Percentiles rank a stretch among this genome's conserved stretches.
Conservation (phyloP, 2,329 filamentous ascomycete species). For the Trichoderma asperellum region DNA sequence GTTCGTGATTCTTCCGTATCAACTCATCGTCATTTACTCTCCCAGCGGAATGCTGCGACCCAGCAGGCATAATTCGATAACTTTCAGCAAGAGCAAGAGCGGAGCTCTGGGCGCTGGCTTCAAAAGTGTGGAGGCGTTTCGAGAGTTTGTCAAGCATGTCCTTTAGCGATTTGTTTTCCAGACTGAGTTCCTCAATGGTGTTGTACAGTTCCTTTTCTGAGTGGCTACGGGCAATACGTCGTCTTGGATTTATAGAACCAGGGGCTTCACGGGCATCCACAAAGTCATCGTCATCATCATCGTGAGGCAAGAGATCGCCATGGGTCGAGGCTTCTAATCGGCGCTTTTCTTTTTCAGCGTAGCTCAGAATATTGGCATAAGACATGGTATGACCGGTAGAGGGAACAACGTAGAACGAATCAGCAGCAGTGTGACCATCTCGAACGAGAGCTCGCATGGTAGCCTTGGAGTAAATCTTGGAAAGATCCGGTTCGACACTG, state of each 20-base stretch:
- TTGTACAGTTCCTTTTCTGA: constrained; percentile 59
- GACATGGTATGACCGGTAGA: constrained; percentile 88
- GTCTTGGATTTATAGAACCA: constrained; percentile 48
- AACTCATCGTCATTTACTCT: constrained; percentile 43
- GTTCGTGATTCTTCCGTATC: constrained; percentile 59
- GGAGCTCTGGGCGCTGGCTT: constrained; percentile 86
- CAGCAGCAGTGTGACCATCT: constrained; percentile 65
- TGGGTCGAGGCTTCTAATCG: constrained; percentile 58
- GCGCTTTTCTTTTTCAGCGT: constrained; percentile 68
- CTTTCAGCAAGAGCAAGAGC: constrained; percentile 86
- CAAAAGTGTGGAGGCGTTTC: constrained; percentile 88
- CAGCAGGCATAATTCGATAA: constrained; percentile 64
- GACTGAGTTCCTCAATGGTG: constrained; percentile 82
- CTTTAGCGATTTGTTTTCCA: constrained; percentile 87
- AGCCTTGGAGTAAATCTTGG: constrained; percentile 81
- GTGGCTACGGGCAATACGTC: constrained; percentile 46
- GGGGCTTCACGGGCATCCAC: constrained; percentile 80
- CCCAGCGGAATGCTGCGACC: constrained; percentile 51
- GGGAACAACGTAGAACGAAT: constrained; percentile 94
- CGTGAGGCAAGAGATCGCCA: constrained; percentile 46
- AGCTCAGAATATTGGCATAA: constrained; percentile 85
- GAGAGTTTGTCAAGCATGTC: constrained; percentile 84
- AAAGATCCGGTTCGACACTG: constrained; percentile 71
- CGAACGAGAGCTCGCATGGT: constrained; percentile 78
- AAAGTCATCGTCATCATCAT: constrained; percentile 80